These are phyloP conservation scores for Ceraceosorus bombacis DNA, from an alignment of 1,284 basidiomycete genomes.

Conservation along the genomic window DNA sequence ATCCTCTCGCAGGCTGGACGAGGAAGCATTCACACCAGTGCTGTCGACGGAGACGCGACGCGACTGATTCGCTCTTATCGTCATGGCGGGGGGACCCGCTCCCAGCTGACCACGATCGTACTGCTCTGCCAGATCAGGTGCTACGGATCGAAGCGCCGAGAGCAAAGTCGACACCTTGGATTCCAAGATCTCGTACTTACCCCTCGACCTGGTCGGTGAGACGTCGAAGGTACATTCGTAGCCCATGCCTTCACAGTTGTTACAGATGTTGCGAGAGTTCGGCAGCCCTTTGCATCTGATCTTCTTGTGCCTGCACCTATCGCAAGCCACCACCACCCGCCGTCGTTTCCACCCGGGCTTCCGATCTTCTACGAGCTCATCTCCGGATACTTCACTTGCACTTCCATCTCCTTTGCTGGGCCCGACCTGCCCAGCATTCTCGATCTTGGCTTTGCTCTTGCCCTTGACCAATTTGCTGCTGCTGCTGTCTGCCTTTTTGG, in stretches of 20 bases:
- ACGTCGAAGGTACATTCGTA: slow-evolving; percentile 30
- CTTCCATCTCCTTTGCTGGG: too few species aligned
- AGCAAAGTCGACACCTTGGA: slow-evolving; percentile 36
- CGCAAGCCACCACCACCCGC: slow-evolving; percentile 38
- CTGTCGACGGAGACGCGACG: too few species aligned
- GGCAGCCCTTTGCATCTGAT: slow-evolving; percentile 38
- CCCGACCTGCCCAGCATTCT: too few species aligned
- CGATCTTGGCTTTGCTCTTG: neutral
- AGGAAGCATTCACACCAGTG: neutral
- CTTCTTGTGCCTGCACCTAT: slow-evolving; percentile 40
- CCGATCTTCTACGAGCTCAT: neutral
- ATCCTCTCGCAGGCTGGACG: neutral
- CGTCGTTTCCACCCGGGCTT: neutral
- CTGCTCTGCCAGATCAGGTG: slow-evolving; percentile 31
- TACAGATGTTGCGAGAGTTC: slow-evolving; percentile 28
- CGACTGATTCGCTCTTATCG: neutral
- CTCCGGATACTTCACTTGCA: too few species aligned
- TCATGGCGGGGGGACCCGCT: neutral
- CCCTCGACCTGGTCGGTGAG: slow-evolving; percentile 28
- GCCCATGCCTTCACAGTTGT: slow-evolving; percentile 21
- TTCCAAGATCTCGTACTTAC: slow-evolving; percentile 44
- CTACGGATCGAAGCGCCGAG: slow-evolving; percentile 29
- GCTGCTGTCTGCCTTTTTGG: neutral
- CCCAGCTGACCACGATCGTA: slow-evolving; percentile 32
- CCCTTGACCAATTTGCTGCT: neutral